Evolutionary conservation across 805 yeast species (phyloP).

Genomic region (Saturnispora diversa): DNA sequence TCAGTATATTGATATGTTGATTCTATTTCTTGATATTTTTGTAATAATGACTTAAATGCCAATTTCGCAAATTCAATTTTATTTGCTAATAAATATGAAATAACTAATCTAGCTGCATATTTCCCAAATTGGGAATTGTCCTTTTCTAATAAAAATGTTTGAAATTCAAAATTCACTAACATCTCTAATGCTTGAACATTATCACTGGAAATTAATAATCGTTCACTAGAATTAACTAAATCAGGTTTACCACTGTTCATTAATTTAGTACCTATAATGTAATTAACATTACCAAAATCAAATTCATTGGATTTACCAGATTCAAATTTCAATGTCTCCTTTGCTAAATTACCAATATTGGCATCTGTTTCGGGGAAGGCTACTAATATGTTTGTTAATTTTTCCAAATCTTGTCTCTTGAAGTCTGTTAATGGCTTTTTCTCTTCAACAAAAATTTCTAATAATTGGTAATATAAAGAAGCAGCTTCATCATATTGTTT

Average conservation of each 20-base stretch:
- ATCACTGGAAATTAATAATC: conserved; percentile 22
- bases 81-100: conserved; percentile 64
- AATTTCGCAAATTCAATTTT: conserved; percentile 55
- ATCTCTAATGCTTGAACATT: conserved; percentile 19
- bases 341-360: conserved; percentile 57
- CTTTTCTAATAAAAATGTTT: conserved; percentile 32
- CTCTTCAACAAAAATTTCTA: conserved; percentile 56
- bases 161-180: conserved; percentile 30
- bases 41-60: conserved; percentile 33
- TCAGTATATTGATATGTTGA: conserved; percentile 15
- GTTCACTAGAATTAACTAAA: conserved; percentile 24
- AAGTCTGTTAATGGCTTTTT: conserved; percentile 29
- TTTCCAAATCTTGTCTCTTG: conserved; percentile 25
- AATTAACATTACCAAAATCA: conserved; percentile 74
- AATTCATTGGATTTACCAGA: conserved; percentile 40
- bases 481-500: conserved; percentile 74
- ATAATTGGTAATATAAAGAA: conserved; percentile 63
- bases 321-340: conserved; percentile 64
- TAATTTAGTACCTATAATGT: conserved; percentile 62
- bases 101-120: conserved; percentile 46
- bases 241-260: conserved; percentile 29
- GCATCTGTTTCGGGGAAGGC: conserved; percentile 46
- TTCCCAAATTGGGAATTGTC: conserved; percentile 19
- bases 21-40: conserved; percentile 22
- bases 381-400: conserved; percentile 35